These are phyloP conservation scores for Medakamo hakoo DNA, from an alignment of 139 green algal species.

Conservation along the genomic window DNA sequence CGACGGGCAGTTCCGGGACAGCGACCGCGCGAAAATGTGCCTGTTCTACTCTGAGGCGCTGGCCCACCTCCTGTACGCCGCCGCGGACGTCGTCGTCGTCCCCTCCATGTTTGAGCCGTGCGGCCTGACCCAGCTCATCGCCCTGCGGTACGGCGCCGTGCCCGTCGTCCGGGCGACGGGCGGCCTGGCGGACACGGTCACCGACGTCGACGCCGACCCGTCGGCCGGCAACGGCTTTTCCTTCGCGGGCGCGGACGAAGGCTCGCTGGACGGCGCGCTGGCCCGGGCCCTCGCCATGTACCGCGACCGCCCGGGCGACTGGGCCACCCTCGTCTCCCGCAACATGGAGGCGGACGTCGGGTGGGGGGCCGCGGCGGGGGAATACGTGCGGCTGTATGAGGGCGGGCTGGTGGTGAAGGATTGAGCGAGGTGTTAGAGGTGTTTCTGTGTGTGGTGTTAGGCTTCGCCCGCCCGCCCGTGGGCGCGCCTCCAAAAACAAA, in stretches of 20 bases:
- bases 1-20: slow-evolving; percentile 29
- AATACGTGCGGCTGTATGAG: background rate
- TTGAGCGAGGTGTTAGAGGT: background rate
- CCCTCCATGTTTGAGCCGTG: slow-evolving; percentile 95
- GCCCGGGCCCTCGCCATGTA: slow-evolving; percentile 32
- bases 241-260: slow-evolving; percentile 77
- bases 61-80: slow-evolving; percentile 76
- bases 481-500: too few species aligned
- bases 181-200: slow-evolving; percentile 72
- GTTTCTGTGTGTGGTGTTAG: background rate
- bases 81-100: slow-evolving; percentile 81
- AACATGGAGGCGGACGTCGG: background rate
- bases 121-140: slow-evolving; percentile 82
- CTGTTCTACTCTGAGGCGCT: slow-evolving; percentile 71
- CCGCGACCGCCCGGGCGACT: slow-evolving; percentile 9
- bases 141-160: slow-evolving; percentile 54
- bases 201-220: slow-evolving; percentile 35
- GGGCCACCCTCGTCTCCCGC: slow-evolving; percentile 1
- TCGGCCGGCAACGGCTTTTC: slow-evolving; percentile 49
- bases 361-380: background rate
- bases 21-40: slow-evolving; percentile 22
- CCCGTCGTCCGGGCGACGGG: slow-evolving; percentile 54
- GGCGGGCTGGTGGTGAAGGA: background rate
- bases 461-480: too few species aligned
- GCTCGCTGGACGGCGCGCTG: slow-evolving; percentile 42